A percentile compares a stretch with the other conserved stretches of the same genome.
Evolutionary conservation across 352 stramenopile genomes (phyloP).

Genomic region (Phytophthora hibernalis): DNA sequence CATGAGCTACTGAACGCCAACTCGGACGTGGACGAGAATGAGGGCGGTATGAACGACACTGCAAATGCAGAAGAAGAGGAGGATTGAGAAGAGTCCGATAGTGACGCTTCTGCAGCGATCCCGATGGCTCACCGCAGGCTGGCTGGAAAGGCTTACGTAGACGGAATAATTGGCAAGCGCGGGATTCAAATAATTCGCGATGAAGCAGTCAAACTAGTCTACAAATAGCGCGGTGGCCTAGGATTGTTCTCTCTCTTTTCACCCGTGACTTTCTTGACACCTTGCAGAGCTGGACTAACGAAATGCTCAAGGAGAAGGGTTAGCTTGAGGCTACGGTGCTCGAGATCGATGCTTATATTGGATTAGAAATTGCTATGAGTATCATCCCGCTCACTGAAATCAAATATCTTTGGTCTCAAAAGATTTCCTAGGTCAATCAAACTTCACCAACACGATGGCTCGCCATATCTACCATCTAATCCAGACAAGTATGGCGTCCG

Average conservation of each 20-base stretch:
- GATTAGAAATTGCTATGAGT: conserved; percentile 16
- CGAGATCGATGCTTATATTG: conserved; percentile 15
- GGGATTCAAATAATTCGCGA: conserved; percentile 14
- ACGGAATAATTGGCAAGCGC: not conserved
- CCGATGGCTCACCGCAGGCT: not conserved
- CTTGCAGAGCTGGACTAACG: conserved; percentile 4
- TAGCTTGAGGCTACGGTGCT: not conserved
- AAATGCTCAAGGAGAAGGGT: conserved; percentile 7
- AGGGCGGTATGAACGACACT: not conserved
- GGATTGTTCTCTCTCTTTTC: conserved; percentile 15
- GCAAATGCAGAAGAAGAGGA: not conserved
- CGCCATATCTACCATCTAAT: conserved; percentile 12
- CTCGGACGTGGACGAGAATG: not conserved
- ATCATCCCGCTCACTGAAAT: conserved; percentile 16
- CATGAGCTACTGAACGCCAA: not conserved
- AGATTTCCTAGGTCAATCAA: conserved; percentile 3
- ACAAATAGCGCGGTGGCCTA: conserved; percentile 9
- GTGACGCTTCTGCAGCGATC: not conserved
- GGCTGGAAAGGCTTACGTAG: conserved; percentile 4
- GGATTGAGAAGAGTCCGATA: not conserved
- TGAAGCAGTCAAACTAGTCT: conserved; percentile 4
- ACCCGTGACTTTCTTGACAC: not conserved
- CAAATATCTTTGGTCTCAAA: conserved; percentile 20
- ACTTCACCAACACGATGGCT: conserved; percentile 4
- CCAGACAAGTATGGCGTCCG: conserved; percentile 7